A percentile compares a stretch with the other conserved stretches of the same genome.
Conservation (phyloP, 2,329 filamentous ascomycete genomes). For the Penicillium frequentans region DNA sequence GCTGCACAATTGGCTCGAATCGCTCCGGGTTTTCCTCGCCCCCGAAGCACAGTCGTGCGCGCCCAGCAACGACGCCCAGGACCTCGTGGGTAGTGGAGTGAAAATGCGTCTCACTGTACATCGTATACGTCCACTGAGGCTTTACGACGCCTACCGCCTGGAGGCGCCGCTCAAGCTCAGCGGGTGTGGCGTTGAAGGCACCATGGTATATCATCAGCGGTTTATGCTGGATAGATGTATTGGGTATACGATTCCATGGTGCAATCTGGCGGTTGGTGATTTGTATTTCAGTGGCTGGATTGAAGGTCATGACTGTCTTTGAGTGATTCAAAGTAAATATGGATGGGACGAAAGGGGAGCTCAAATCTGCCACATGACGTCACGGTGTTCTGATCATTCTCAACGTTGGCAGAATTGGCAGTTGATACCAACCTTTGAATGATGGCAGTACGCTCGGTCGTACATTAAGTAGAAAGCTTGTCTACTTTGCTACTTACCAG, state of each 20-base stretch:
- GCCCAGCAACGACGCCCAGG: slow-evolving; percentile 59
- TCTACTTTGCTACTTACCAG: background rate
- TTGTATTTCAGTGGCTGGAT: slow-evolving; percentile 51
- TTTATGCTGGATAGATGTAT: slow-evolving; percentile 63
- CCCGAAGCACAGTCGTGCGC: slow-evolving; percentile 65
- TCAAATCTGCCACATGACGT: background rate
- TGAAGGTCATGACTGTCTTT: slow-evolving; percentile 36
- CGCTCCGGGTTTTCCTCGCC: slow-evolving; percentile 60
- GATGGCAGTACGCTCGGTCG: background rate
- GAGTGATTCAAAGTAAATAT: background rate
- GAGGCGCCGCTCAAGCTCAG: slow-evolving; percentile 59
- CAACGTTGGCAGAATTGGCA: background rate
- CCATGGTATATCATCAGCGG: slow-evolving; percentile 67
- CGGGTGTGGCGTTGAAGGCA: slow-evolving; percentile 53
- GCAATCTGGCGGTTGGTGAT: slow-evolving; percentile 63
- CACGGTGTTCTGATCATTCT: background rate
- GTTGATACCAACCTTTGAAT: background rate
- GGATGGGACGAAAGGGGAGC: background rate
- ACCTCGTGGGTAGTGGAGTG: slow-evolving; percentile 69
- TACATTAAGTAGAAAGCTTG: background rate
- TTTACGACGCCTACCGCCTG: slow-evolving; percentile 53
- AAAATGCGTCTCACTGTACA: slow-evolving; percentile 67
- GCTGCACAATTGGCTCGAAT: slow-evolving; percentile 57
- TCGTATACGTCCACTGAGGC: slow-evolving; percentile 68
- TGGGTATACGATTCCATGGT: slow-evolving; percentile 58